Percentiles rank a stretch among this genome's conserved stretches.
These are phyloP conservation scores for Aleurites moluccanus DNA, from an alignment of 441 rosid genomes.

Conservation along the genomic window DNA sequence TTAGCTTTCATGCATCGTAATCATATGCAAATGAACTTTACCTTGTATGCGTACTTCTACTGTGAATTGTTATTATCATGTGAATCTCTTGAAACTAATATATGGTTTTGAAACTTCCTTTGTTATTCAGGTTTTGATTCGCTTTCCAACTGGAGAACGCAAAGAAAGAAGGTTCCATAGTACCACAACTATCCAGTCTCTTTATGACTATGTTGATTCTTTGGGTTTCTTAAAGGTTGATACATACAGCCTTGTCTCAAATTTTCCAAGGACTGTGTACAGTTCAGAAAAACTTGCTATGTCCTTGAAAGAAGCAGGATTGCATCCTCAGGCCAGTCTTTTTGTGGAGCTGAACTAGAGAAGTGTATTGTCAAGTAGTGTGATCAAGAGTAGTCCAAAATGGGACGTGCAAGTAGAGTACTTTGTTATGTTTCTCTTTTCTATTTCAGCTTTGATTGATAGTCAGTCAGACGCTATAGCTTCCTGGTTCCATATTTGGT, in stretches of 20 bases:
- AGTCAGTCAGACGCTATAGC: slow-evolving; percentile 13
- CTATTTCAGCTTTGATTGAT: slow-evolving; percentile 20
- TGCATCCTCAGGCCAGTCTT: slow-evolving; percentile 98
- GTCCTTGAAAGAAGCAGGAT: slow-evolving; percentile 80
- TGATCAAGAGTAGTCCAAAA: slow-evolving; percentile 14
- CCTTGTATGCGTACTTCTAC: too few relatives aligned
- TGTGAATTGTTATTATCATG: too few relatives aligned
- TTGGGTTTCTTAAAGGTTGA: slow-evolving; percentile 73
- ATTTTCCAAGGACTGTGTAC: slow-evolving; percentile 76
- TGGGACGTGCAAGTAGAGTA: slow-evolving; percentile 21
- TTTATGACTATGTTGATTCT: slow-evolving; percentile 88
- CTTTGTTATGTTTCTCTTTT: slow-evolving; percentile 22
- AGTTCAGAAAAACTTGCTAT: slow-evolving; percentile 59
- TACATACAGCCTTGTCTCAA: slow-evolving; percentile 76
- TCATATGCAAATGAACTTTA: background rate
- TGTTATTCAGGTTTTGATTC: slow-evolving; percentile 66
- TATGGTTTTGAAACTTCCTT: background rate
- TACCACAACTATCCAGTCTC: slow-evolving; percentile 51
- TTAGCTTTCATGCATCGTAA: background rate
- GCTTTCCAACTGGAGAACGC: slow-evolving; percentile 89
- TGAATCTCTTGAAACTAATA: background rate
- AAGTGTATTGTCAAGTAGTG: slow-evolving; percentile 18
- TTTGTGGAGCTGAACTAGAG: slow-evolving; percentile 80
- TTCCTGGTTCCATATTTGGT: background rate
- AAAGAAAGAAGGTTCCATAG: slow-evolving; percentile 83